phyloP scores from a whole-genome alignment of 768 basidiomycete genomes.

The Tulasnella sp. region DNA sequence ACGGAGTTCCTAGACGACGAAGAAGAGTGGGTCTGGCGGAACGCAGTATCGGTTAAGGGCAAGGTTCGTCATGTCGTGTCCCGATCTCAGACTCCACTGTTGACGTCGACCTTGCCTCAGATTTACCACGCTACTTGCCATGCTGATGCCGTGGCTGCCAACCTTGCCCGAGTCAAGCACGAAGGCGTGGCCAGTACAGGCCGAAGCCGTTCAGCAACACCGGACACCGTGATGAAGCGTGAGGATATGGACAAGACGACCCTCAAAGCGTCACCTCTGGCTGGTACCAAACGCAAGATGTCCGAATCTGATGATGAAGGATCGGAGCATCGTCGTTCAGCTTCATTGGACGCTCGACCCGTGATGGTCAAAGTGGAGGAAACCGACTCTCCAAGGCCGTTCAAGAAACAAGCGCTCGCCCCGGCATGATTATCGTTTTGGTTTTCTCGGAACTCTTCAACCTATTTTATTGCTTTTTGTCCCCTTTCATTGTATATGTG shows the following conservation, averaged over 20 bases:
- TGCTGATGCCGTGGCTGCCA: slow-evolving; percentile 44
- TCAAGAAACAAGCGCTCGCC: slow-evolving; percentile 13
- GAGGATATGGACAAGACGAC: neutral
- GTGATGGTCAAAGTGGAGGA: neutral
- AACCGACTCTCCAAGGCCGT: slow-evolving; percentile 5
- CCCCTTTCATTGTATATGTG: neutral
- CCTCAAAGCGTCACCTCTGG: slow-evolving; percentile 5
- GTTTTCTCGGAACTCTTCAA: neutral
- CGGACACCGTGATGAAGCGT: slow-evolving; percentile 39
- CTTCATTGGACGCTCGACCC: neutral
- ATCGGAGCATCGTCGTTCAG: neutral
- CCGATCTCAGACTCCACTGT: slow-evolving; percentile 28
- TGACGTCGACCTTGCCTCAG: slow-evolving; percentile 35
- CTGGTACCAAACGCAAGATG: slow-evolving; percentile 6
- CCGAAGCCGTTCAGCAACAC: slow-evolving; percentile 69
- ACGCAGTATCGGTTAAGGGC: slow-evolving; percentile 77
- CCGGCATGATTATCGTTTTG: neutral
- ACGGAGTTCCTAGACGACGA: slow-evolving; percentile 91
- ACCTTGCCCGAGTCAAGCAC: slow-evolving; percentile 43
- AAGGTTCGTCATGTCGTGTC: slow-evolving; percentile 41
- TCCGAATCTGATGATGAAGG: slow-evolving; percentile 6
- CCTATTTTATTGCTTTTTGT: neutral
- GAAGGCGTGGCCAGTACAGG: slow-evolving; percentile 47
- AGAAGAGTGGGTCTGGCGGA: slow-evolving; percentile 97
- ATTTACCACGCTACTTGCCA: slow-evolving; percentile 94